Evolutionary conservation across 2,329 filamentous ascomycete genomes (phyloP).

Genomic region (Aureobasidium sp.): DNA sequence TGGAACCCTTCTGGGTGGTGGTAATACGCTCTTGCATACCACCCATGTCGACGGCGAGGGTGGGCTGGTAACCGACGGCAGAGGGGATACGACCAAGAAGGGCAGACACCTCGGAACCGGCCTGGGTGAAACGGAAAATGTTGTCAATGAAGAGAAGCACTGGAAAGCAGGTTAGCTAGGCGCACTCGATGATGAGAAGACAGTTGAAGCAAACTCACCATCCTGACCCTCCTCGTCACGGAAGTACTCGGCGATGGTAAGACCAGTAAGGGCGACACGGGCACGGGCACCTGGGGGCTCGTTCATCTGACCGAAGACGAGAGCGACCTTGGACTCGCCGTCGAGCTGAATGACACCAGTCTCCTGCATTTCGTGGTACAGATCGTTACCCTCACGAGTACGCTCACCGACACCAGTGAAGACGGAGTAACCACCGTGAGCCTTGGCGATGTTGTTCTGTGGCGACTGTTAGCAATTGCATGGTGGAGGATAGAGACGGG

Average conservation of each 20-base stretch:
- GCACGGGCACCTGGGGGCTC: conserved; percentile 99
- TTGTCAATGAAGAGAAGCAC: conserved; percentile 99
- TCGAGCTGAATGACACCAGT: conserved; percentile 99
- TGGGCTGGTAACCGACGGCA: conserved; percentile 99
- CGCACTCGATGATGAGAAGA: background rate
- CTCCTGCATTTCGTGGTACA: conserved; percentile 99
- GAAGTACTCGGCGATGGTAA: conserved; percentile 70
- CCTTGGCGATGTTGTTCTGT: conserved; percentile 99
- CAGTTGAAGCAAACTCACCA: conserved; percentile 45
- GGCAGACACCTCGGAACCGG: conserved; percentile 99
- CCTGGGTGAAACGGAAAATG: conserved; percentile 99
- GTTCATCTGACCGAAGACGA: conserved; percentile 99
- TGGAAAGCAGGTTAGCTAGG: conserved; percentile 27
- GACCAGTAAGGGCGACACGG: conserved; percentile 95
- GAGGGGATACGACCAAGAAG: conserved; percentile 99
- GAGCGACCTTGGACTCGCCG: conserved; percentile 97
- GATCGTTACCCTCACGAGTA: conserved; percentile 99
- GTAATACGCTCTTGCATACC: conserved; percentile 99
- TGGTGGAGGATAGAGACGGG: too few species aligned
- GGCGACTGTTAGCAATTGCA: conserved; percentile 11
- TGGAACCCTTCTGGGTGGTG: conserved; percentile 98
- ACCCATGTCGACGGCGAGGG: conserved; percentile 98
- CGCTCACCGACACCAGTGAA: conserved; percentile 99
- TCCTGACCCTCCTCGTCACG: conserved; percentile 76
- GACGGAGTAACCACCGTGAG: conserved; percentile 99